Base-by-base conservation (phyloP, 306 rosid species). In the Pueraria montana region DNA sequence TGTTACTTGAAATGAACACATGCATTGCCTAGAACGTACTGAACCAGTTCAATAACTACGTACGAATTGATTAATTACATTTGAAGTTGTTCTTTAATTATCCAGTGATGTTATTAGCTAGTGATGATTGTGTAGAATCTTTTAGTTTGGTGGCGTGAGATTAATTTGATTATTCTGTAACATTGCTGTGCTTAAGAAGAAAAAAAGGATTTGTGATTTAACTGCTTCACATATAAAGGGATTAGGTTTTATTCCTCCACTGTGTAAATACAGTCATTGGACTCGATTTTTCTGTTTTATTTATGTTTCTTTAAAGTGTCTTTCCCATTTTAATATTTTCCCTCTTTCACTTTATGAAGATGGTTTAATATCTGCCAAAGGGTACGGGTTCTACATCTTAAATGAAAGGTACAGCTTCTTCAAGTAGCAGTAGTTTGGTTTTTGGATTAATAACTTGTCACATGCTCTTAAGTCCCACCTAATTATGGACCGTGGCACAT, bases 401-500 rank as follows among this genome's bases (percentile, higher is more conserved):
- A n/a, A n/a, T n/a, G n/a, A n/a, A n/a, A n/a, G 10, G 40, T 32
- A 30, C 34, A 30, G 34, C 34, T 30, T 52, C 27, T 63, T 64
- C 26, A 74, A 2, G 26, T 17, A 48, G 38, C 68, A 52, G 65
- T 52, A 6, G 20, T 82, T 76, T 55, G 62, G 40, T 4, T 59
- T 67, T 74, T 34, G 32, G 26, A 12, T 38, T 23, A 77, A 61
- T 11, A 52, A 18, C n/a, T 78, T 61, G 80, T 43, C 56, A 69
- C 48, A 43, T 65, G 26, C 34, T 16, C 66, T 20, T 27, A 45
- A 48, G 59, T 23, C 20, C 75, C 74, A 77, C 83, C 79, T 49
- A 62, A 71, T 50, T 58, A 69, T 58, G 78, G 76, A 56, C 66
- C 26, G 14, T 68, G 72, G 86, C 82, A 76, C 66, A 69, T 83